phyloP scores from a whole-genome alignment of 495 filamentous ascomycete genomes.

The Cetradonia linearis region DNA sequence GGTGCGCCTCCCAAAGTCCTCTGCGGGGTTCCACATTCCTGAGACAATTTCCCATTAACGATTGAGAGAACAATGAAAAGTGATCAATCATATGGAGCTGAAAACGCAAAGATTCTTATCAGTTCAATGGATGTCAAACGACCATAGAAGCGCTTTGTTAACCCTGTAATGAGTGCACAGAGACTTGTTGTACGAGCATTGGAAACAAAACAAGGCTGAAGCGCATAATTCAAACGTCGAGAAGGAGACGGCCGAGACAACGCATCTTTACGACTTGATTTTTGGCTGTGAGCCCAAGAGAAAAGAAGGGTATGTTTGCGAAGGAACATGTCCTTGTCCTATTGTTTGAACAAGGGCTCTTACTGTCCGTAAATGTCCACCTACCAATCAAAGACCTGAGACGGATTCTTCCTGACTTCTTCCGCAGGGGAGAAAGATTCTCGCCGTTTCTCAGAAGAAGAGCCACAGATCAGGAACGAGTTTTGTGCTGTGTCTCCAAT shows the following conservation, averaged over 20 bases:
- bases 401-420: too few species aligned
- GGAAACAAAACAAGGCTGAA: not conserved
- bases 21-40: not conserved
- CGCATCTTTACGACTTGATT: not conserved
- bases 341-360: not conserved
- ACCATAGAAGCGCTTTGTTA: not conserved
- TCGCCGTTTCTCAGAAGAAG: too few species aligned
- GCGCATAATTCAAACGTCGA: too few species aligned
- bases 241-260: not conserved
- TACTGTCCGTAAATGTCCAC: not conserved
- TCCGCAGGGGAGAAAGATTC: too few species aligned
- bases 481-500: too few species aligned
- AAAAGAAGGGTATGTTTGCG: not conserved
- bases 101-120: not conserved
- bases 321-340: not conserved
- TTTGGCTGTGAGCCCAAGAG: not conserved
- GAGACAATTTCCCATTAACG: not conserved
- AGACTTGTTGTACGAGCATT: not conserved
- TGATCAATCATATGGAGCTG: not conserved
- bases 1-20: not conserved
- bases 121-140: not conserved
- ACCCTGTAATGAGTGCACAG: not conserved
- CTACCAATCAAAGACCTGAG: not conserved
- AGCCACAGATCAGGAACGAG: too few species aligned
- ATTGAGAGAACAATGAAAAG: not conserved